Evolutionary conservation across 192 early-diverging fungal genomes (phyloP).

Genomic region (Allomyces macrogynus): DNA sequence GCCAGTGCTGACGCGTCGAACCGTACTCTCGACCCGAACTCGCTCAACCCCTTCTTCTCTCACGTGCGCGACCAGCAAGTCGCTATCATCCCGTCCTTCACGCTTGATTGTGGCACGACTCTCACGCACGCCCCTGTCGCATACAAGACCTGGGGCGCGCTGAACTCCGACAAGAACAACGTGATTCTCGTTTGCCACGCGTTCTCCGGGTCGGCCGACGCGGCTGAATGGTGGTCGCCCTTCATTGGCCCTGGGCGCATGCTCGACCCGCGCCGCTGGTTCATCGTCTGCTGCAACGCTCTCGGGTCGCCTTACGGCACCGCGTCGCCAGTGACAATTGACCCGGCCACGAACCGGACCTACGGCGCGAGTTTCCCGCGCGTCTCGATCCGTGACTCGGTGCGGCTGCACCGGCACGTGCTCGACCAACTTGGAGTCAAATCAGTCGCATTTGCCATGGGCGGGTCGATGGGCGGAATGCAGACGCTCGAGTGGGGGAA

Average conservation of each 20-base stretch:
- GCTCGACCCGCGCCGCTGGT: slow-evolving; percentile 4
- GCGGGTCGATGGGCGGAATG: slow-evolving; percentile 7
- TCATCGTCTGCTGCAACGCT: slow-evolving; percentile 6
- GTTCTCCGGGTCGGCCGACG: slow-evolving; percentile 7
- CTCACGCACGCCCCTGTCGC: slow-evolving; percentile 5
- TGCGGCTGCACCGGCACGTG: slow-evolving; percentile 1
- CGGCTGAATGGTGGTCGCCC: slow-evolving; percentile 7
- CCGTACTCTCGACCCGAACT: no score
- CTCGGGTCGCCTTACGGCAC: slow-evolving; percentile 7
- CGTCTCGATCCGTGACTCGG: slow-evolving; percentile 6
- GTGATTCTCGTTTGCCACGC: slow-evolving; percentile 7
- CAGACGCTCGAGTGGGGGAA: slow-evolving; percentile 5
- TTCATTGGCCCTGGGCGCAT: slow-evolving; percentile 3
- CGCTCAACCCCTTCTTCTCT: neutral
- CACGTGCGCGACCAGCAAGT: slow-evolving; percentile 2
- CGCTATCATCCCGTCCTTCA: slow-evolving; percentile 4
- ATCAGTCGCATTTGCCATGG: slow-evolving; percentile 4
- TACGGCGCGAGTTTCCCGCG: slow-evolving; percentile 7
- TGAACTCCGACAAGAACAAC: slow-evolving; percentile 3
- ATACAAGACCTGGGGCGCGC: slow-evolving; percentile 7
- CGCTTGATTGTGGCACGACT: slow-evolving; percentile 4
- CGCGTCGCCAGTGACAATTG: slow-evolving; percentile 4
- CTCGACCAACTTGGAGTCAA: slow-evolving; percentile 3
- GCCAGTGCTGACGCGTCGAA: no score
- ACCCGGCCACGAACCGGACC: neutral